These are phyloP conservation scores for Protomyces arabidopsidicola DNA, from an alignment of 1,139 yeast genomes.

Conservation along the genomic window DNA sequence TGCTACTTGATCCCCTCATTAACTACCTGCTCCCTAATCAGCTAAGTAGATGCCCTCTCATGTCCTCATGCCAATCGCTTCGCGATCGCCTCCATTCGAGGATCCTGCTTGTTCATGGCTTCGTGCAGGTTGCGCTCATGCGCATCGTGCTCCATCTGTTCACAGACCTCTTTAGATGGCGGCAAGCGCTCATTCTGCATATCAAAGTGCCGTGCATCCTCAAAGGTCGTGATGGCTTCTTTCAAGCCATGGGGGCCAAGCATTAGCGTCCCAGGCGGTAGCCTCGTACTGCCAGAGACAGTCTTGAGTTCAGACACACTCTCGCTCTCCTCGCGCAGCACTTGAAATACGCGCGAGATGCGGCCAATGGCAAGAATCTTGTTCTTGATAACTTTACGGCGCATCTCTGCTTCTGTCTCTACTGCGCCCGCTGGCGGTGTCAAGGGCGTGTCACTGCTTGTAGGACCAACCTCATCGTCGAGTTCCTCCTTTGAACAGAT, in stretches of 20 bases:
- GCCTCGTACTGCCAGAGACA: slow-evolving; percentile 55
- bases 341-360: slow-evolving; percentile 87
- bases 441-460: slow-evolving; percentile 26
- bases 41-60: background rate
- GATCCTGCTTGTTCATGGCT: slow-evolving; percentile 17
- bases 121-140: slow-evolving; percentile 10
- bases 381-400: slow-evolving; percentile 66
- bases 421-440: slow-evolving; percentile 30
- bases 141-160: slow-evolving; percentile 45
- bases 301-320: slow-evolving; percentile 75
- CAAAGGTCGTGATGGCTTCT: slow-evolving; percentile 63
- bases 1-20: background rate
- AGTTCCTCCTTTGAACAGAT: slow-evolving; percentile 94
- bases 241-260: slow-evolving; percentile 74
- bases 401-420: slow-evolving; percentile 39
- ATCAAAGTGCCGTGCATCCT: slow-evolving; percentile 80
- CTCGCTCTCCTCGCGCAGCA: slow-evolving; percentile 84
- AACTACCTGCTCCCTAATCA: no score
- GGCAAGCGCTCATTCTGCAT: slow-evolving; percentile 82
- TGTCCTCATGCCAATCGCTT: background rate
- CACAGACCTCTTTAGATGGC: slow-evolving; percentile 62
- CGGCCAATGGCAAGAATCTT: slow-evolving; percentile 93
- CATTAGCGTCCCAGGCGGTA: slow-evolving; percentile 84
- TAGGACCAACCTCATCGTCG: slow-evolving; percentile 51
- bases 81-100: slow-evolving; percentile 18